Evolutionary conservation across 148 eudicot species (phyloP), one percentile per base, ranked within the genome.

Genomic region (Rheum nobile): DNA sequence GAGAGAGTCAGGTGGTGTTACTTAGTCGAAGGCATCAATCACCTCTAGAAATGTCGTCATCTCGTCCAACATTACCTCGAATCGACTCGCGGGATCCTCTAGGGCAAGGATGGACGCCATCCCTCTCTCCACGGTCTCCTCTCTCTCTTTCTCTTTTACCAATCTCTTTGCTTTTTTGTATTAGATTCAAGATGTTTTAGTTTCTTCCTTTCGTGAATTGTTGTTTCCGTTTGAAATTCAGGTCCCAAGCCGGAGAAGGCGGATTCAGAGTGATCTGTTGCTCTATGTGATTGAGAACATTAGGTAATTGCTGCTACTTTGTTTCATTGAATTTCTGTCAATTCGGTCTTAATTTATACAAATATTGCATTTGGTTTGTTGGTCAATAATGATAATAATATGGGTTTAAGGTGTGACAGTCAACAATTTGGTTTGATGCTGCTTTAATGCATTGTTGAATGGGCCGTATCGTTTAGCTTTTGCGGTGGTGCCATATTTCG

Each of bases 11-110:
- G 67, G 22, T 91, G 97, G 98, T 93, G 98, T 65, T 93, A 93
- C 75, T 88, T 97, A 2, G 75, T 93, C 43, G 98, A 93, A 65
- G 98, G 98, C 4, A 72, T 93, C 67, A 93, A 93, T 39, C 98
- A 93, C 67, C 91, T 85, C 71, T 97, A 91, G 83, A 93, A 93
- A 39, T 93, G 98, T 44, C 89, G 97, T 24, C 97, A 88, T 74
- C 92, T 93, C 68, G 98, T 93, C 19, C 82, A 88, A 0, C 91
- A 91, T 79, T 93, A 93, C 68, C 87, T 93, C 16, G 98, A 93
- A 12, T 72, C 98, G 26, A 93, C 98, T 10, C 94, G 98, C 38
- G 98, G 98, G 28, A 71, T 93, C 35, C 97, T 97, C 1, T 93
- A 97, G 98, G 85, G 85, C 77, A 93, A 93, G 76, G 98, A 93